phyloP scores from a whole-genome alignment of 1,284 basidiomycete genomes.

The Cryptococcus sp. region DNA sequence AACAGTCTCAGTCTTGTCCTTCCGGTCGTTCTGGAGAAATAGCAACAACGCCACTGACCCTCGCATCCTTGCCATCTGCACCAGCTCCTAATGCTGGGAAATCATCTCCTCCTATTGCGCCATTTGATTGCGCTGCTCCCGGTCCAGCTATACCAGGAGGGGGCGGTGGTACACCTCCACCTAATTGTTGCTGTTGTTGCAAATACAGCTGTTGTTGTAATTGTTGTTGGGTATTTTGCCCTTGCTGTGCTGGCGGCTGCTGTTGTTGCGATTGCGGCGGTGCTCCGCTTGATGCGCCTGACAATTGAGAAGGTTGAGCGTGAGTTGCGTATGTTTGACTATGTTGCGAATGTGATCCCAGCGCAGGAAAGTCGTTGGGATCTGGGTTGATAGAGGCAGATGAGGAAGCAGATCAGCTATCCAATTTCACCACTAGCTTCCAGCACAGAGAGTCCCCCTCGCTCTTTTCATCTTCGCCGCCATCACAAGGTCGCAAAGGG shows the following conservation, averaged over 20 bases:
- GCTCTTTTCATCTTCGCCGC: neutral
- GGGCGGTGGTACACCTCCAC: conserved; percentile 41
- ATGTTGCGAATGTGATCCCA: conserved; percentile 40
- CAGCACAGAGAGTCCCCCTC: neutral
- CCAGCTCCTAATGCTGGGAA: conserved; percentile 48
- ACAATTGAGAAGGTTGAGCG: conserved; percentile 34
- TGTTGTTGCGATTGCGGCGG: conserved; percentile 33
- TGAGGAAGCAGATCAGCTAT: neutral
- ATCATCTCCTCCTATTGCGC: conserved; percentile 37
- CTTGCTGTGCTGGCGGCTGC: conserved; percentile 33
- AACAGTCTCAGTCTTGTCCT: conserved; percentile 7
- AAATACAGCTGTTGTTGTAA: conserved; percentile 35
- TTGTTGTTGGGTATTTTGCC: conserved; percentile 49
- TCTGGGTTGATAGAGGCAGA: conserved; percentile 25
- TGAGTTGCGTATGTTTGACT: conserved; percentile 43
- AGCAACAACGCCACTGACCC: conserved; percentile 16
- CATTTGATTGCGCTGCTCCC: conserved; percentile 16
- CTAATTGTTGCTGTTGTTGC: conserved; percentile 30
- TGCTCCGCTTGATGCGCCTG: conserved; percentile 19
- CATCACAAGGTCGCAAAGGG: neutral
- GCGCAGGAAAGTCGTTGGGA: conserved; percentile 50
- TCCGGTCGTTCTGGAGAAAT: neutral
- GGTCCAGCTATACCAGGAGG: conserved; percentile 51
- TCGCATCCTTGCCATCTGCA: conserved; percentile 35
- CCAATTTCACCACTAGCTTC: conserved; percentile 6